A percentile compares a stretch with the other conserved stretches of the same genome.
Evolutionary conservation across 768 basidiomycete species (phyloP).

Genomic region (Lentinula sp.): DNA sequence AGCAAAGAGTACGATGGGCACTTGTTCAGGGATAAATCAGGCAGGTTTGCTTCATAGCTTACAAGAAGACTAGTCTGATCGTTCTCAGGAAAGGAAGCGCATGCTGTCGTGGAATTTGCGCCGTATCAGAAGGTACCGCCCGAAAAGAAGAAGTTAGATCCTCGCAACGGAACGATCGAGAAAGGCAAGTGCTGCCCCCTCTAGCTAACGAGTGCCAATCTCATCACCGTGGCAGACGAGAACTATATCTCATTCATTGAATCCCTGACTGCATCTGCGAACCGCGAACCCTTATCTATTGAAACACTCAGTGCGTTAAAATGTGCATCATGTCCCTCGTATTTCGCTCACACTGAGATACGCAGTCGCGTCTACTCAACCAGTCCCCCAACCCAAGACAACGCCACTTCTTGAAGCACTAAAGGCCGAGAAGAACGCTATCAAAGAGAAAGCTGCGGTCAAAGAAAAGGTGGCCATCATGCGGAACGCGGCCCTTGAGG

Average conservation of each 20-base stretch:
- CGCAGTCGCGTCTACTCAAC: slow-evolving; percentile 60
- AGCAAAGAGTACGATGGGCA: slow-evolving; percentile 88
- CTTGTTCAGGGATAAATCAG: slow-evolving; percentile 85
- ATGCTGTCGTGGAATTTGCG: slow-evolving; percentile 90
- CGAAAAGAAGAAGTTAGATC: slow-evolving; percentile 72
- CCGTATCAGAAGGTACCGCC: slow-evolving; percentile 84
- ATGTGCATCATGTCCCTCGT: background rate
- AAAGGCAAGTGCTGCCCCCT: slow-evolving; percentile 46
- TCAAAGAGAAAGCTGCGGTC: slow-evolving; percentile 69
- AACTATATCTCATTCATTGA: slow-evolving; percentile 81
- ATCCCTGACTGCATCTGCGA: slow-evolving; percentile 50
- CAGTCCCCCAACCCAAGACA: slow-evolving; percentile 60
- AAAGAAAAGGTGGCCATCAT: slow-evolving; percentile 71
- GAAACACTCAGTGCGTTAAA: slow-evolving; percentile 53
- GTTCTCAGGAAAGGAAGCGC: slow-evolving; percentile 77
- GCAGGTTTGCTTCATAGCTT: slow-evolving; percentile 34
- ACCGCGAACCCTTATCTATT: slow-evolving; percentile 52
- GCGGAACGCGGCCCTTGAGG: slow-evolving; percentile 57
- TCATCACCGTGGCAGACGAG: slow-evolving; percentile 46
- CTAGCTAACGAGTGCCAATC: background rate
- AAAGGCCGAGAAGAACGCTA: slow-evolving; percentile 62
- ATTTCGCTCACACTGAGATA: background rate
- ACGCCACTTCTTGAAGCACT: slow-evolving; percentile 93
- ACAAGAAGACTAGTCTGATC: background rate
- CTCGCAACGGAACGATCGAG: slow-evolving; percentile 82